Base-by-base conservation (phyloP, 2,329 filamentous ascomycete genomes). In the Aspergillus sp. region DNA sequence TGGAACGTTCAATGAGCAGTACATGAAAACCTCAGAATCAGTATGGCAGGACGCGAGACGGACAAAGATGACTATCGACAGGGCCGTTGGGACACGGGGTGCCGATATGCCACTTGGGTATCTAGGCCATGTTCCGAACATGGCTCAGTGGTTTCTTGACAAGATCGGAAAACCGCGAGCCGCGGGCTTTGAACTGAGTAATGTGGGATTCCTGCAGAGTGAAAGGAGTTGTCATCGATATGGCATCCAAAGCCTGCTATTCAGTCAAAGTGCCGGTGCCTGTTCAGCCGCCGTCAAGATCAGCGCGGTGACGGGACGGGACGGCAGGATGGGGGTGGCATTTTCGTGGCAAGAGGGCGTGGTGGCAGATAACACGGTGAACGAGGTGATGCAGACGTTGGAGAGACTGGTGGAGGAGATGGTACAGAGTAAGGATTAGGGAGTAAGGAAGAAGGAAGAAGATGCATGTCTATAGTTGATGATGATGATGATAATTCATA, bases 201-300 rank as follows among this genome's bases (percentile, higher is more conserved):
- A 61, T 29, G 36, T 42, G 36, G 36, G 36, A n/a, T 42, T 42
- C 14, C 36, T 42, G 36, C 12, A 42, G 36, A 42, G 36, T 14
- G 6, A 42, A 16, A n/a, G 14, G 7, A n/a, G 12, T 7, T 7
- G 5, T 16, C 6, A 14, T 2, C 24, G 20, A 47, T 57, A 55
- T 36, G 39, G 52, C 31, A 55, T 59, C 24, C 50, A 59, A 39
- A 32, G 54, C 49, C 46, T 62, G 51, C 16, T 62, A 6, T 59
- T 62, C 39, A 62, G 60, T 11, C 60, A 62, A 32, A 59, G 60
- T 51, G 39, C 57, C 24, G 59, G 57, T 55, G 60, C 60, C 6
- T 62, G 60, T 32, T 57, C 57, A 10, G 54, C 57, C 29, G 57
- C 60, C 16, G 59, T 62, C 31, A 59, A 62, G 54, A 31, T 56